Evolutionary conservation across 176 grass and related monocot species (phyloP).

Genomic region (Bromus sterilis): DNA sequence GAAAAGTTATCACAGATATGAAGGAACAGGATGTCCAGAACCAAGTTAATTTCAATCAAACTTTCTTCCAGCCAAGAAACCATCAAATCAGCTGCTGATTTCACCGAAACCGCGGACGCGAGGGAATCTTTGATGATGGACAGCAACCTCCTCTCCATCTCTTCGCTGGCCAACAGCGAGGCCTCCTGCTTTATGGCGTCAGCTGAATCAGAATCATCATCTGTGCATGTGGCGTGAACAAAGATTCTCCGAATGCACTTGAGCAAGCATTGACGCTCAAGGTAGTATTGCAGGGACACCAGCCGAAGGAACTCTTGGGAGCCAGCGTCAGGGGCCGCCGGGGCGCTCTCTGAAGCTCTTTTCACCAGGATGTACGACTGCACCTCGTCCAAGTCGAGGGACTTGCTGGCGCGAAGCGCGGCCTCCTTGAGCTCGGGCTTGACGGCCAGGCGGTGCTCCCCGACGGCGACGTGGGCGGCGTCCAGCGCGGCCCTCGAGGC

Average conservation of each 20-base stretch:
- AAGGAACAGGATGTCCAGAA: slow-evolving; percentile 88
- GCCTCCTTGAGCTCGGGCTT: slow-evolving; percentile 54
- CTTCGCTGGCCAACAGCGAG: slow-evolving; percentile 47
- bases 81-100: slow-evolving; percentile 57
- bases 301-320: slow-evolving; percentile 45
- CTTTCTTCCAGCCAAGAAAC: slow-evolving; percentile 76
- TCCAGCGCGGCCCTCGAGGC: slow-evolving; percentile 54
- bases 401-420: slow-evolving; percentile 57
- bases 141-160: slow-evolving; percentile 59
- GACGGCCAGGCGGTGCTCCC: slow-evolving; percentile 40
- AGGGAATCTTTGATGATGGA: slow-evolving; percentile 59
- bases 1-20: slow-evolving; percentile 75
- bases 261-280: slow-evolving; percentile 93
- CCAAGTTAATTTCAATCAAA: slow-evolving; percentile 84
- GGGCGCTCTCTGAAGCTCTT: slow-evolving; percentile 32
- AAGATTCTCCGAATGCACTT: slow-evolving; percentile 86
- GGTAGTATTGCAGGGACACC: slow-evolving; percentile 73
- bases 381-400: slow-evolving; percentile 84
- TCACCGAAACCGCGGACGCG: slow-evolving; percentile 49
- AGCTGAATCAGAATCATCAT: slow-evolving; percentile 28
- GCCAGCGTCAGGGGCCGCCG: slow-evolving; percentile 27
- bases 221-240: slow-evolving; percentile 44
- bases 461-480: slow-evolving; percentile 35
- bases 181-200: slow-evolving; percentile 47
- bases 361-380: slow-evolving; percentile 86